Base-by-base conservation (phyloP, 306 rosid genomes). In the Astragalus glycyphyllos region DNA sequence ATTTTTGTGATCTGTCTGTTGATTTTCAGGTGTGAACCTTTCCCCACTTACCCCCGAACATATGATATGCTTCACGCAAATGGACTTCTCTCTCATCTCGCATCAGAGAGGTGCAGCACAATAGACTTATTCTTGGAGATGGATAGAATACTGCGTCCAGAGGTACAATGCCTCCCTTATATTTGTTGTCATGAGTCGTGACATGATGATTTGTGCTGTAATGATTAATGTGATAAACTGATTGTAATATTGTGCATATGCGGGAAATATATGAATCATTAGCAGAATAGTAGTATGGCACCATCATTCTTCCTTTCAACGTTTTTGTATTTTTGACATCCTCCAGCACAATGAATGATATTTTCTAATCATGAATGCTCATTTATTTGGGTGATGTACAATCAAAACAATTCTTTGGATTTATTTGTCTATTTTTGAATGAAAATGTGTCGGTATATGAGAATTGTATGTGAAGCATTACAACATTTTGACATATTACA, bases 91-190 rank as follows among this genome's bases (percentile, higher is more conserved):
- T 86, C 99, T 23, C 88, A 50, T 72, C 88, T 87, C 34, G 23
- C 79, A 65, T 81, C 90, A 62, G 92, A 92, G 79, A 83, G 86
- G 79, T 95, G 99, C 83, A 67, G 86, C 82, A 73, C 81, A 88
- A 76, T 74, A 65, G 97, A 86, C 80, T 81, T 95, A 40, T 80
- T 95, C 78, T 71, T 89, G 84, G 99, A 95, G 88, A 95, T 95
- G 96, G 99, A 95, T 73, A 83, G 99, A 74, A 89, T 95, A 73
- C 78, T 95, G 63, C 99, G 99, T 41, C 99, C 97, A 56, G 97
- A 95, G 97, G 99, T 91, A 81, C 29, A 37, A 23, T 13, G 23
- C 53, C 64, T 7, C 26, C 45, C 70, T 41, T 68, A 15, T 31
- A 35, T 55, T 31, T 10, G 8, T 32, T 73, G 42, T 49, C 66